Evolutionary conservation across 2,329 filamentous ascomycete species (phyloP), one percentile per base, ranked within the genome.

Genomic region (Emydomyces testavorans): DNA sequence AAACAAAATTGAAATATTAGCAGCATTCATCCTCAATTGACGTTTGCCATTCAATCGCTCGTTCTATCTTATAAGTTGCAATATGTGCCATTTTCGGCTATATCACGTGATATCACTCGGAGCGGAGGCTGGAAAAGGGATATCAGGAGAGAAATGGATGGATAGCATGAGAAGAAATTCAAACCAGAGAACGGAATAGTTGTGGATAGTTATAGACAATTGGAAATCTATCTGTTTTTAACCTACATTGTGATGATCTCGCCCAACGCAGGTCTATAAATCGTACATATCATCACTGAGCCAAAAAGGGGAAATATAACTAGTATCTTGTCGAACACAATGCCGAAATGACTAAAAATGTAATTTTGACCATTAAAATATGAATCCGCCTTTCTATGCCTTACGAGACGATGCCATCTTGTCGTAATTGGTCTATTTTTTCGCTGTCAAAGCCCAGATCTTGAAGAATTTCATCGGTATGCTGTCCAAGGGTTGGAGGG

Each of bases 401-500:
- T 51, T 65, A 79, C 51, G 72, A 71, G 28, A 94, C 71, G 1
- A 86, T 78, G 0, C 86, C 86, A 42, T 79, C 75, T 26, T 71
- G 67, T 58, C 74, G 84, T 54, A 94, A 63, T 7, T 64, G 66
- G 34, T 71, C 62, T 47, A 94, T 82, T 42, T 82, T 74, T 0
- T 64, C 65, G 39, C 72, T 66, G 13, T 66, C 71, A 55, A 85
- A 69, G 0, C 80, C 79, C 18, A 87, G 61, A 20, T 76, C 74
- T 16, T 65, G 62, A 50, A 94, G 65, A 4, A 94, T 74, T 63
- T 92, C 84, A 55, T 86, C 73, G 0, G 88, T 94, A 65, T 94
- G 87, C 66, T 94, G 79, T 0, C 89, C 92, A 28, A 98, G 68
- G 6, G 82, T 84, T 1, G 92, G 92, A 15, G 92, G 92, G 21